phyloP scores from a whole-genome alignment of 1,284 basidiomycete genomes.

The Phaffia rhodozyma region DNA sequence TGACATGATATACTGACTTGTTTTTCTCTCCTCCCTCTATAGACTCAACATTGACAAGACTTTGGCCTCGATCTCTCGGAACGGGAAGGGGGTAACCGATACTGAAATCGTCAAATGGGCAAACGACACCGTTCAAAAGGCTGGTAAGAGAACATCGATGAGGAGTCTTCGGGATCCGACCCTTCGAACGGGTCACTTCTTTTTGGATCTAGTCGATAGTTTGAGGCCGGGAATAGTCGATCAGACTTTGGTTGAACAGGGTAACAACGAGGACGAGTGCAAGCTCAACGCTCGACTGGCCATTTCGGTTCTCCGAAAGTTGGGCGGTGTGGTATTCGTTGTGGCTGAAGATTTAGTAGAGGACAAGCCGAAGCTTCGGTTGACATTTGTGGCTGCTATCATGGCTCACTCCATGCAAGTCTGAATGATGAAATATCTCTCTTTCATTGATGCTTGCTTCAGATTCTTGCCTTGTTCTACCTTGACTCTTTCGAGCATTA shows the following conservation, averaged over 20 bases:
- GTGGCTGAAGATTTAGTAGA: slow-evolving; percentile 67
- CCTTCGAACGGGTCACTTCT: slow-evolving; percentile 83
- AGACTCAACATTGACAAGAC: slow-evolving; percentile 82
- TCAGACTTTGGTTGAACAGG: slow-evolving; percentile 62
- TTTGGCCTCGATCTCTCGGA: slow-evolving; percentile 61
- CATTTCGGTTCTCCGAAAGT: slow-evolving; percentile 94
- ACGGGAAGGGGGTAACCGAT: slow-evolving; percentile 70
- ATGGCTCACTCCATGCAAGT: slow-evolving; percentile 5
- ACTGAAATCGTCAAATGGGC: slow-evolving; percentile 94
- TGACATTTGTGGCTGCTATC: slow-evolving; percentile 23
- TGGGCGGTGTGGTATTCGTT: slow-evolving; percentile 92
- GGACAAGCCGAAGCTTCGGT: slow-evolving; percentile 26
- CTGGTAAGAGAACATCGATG: slow-evolving; percentile 53
- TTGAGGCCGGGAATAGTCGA: slow-evolving; percentile 93
- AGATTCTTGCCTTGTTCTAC: too few species aligned
- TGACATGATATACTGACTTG: slow-evolving; percentile 1
- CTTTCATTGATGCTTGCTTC: too few species aligned
- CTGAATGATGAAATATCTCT: neutral
- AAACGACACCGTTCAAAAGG: slow-evolving; percentile 72
- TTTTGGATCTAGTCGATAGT: slow-evolving; percentile 83
- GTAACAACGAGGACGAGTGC: slow-evolving; percentile 69
- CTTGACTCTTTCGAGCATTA: too few species aligned
- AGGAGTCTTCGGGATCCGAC: slow-evolving; percentile 88
- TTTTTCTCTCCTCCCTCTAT: neutral
- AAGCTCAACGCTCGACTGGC: slow-evolving; percentile 91